Conservation (phyloP, 805 yeast genomes). For the Metschnikowia colocasiae region DNA sequence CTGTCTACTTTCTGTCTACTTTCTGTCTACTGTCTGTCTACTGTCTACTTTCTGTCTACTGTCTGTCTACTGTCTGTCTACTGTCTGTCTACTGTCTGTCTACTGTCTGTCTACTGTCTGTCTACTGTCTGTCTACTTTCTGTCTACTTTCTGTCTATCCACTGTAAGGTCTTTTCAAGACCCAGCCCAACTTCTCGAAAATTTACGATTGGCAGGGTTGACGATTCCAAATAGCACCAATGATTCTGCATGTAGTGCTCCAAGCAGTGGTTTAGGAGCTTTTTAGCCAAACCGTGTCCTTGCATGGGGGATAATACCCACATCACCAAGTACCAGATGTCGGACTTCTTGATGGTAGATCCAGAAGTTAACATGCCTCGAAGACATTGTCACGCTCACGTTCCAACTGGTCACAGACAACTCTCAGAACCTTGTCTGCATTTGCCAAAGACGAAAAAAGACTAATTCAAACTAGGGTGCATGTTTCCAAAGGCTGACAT, state of each 20-base stretch:
- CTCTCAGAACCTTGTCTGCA: slow-evolving; percentile 51
- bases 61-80: too few species aligned
- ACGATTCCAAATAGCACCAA: slow-evolving; percentile 51
- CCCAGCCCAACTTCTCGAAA: slow-evolving; percentile 53
- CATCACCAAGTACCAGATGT: slow-evolving; percentile 56
- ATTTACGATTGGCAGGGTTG: slow-evolving; percentile 52
- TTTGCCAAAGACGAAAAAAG: slow-evolving; percentile 35
- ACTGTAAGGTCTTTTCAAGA: too few species aligned
- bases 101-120: too few species aligned
- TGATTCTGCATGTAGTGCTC: slow-evolving; percentile 40
- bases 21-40: too few species aligned
- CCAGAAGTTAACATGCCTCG: slow-evolving; percentile 15
- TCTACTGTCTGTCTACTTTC: too few species aligned
- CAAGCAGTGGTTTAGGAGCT: slow-evolving; percentile 47
- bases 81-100: too few species aligned
- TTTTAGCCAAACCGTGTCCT: slow-evolving; percentile 57
- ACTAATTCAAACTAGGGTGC: slow-evolving; percentile 35
- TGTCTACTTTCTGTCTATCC: too few species aligned
- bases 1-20: too few species aligned
- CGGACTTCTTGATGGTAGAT: slow-evolving; percentile 33
- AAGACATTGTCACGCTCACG: slow-evolving; percentile 43
- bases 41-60: too few species aligned
- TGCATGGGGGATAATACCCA: slow-evolving; percentile 58
- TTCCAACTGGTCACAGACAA: slow-evolving; percentile 45
- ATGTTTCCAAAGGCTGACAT: slow-evolving; percentile 23